phyloP scores from a whole-genome alignment of 768 basidiomycete species.

The Suillus lakei region DNA sequence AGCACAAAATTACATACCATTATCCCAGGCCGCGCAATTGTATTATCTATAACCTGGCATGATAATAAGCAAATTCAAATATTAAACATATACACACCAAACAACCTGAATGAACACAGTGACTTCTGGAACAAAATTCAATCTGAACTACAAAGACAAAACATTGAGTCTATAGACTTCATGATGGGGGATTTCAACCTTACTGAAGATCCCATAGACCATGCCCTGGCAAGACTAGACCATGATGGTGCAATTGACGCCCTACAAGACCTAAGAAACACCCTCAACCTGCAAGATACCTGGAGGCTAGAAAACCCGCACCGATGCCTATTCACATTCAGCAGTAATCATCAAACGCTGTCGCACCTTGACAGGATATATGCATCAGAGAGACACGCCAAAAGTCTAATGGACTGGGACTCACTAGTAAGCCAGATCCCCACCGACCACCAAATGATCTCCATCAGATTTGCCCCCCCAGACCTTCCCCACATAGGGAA shows the following conservation, averaged over 20 bases:
- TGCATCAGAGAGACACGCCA: background rate
- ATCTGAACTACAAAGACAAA: too few relatives aligned
- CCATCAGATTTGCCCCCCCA: background rate
- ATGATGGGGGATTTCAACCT: background rate
- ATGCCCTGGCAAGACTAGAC: background rate
- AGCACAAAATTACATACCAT: constrained; percentile 3
- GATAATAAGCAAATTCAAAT: constrained; percentile 2
- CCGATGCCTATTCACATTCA: background rate
- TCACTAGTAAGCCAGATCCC: background rate
- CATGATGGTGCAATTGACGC: constrained; percentile 5
- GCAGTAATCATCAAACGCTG: background rate
- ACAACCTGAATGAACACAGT: background rate
- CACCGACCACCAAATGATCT: background rate
- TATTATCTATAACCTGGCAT: constrained; percentile 23
- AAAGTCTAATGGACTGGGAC: background rate
- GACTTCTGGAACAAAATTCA: constrained; percentile 20
- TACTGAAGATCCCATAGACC: constrained; percentile 9
- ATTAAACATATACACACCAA: constrained; percentile 29
- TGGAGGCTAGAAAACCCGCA: background rate
- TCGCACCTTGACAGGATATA: background rate
- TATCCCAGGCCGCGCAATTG: constrained; percentile 19
- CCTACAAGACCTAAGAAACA: constrained; percentile 17
- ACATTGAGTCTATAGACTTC: constrained; percentile 3
- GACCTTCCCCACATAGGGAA: background rate
- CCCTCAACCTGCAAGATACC: background rate